Conservation (phyloP, 1,284 basidiomycete species). For the Tilletia walkeri region DNA sequence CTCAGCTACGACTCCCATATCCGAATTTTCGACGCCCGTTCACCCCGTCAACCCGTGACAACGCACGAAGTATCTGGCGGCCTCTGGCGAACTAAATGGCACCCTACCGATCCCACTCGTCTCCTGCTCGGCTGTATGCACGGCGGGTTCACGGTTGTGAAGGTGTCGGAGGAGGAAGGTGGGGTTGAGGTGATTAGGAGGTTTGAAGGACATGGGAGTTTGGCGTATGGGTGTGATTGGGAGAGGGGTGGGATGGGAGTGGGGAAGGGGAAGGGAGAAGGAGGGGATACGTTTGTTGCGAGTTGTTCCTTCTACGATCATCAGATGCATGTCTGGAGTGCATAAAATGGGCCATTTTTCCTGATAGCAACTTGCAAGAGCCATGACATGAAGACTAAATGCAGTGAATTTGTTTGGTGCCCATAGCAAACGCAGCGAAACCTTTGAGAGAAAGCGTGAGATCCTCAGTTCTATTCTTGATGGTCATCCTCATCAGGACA, state of each 20-base stretch:
- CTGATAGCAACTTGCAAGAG: too few relatives aligned
- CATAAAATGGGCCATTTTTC: too few relatives aligned
- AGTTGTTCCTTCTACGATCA: constrained; percentile 98
- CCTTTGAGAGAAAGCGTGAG: too few relatives aligned
- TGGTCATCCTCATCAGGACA: background rate
- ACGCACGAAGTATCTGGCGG: constrained; percentile 79
- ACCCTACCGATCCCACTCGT: constrained; percentile 65
- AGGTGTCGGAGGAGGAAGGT: constrained; percentile 21
- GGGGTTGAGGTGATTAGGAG: constrained; percentile 58
- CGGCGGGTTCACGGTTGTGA: constrained; percentile 75
- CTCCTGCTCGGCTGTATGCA: constrained; percentile 94
- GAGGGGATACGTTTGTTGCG: constrained; percentile 65
- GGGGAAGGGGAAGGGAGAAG: constrained; percentile 21
- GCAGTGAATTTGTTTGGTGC: too few relatives aligned
- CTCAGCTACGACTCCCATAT: constrained; percentile 80
- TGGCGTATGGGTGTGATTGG: constrained; percentile 97
- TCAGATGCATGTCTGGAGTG: constrained; percentile 72
- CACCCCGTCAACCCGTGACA: constrained; percentile 64
- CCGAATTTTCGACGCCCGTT: constrained; percentile 79
- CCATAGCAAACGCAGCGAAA: too few relatives aligned
- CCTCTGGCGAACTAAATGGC: constrained; percentile 95
- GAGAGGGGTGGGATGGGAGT: constrained; percentile 55
- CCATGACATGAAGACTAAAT: too few relatives aligned
- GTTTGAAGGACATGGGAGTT: constrained; percentile 75
- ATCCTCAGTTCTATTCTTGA: too few relatives aligned